phyloP scores from a whole-genome alignment of 1,284 basidiomycete genomes.

The Marasmius sp. region DNA sequence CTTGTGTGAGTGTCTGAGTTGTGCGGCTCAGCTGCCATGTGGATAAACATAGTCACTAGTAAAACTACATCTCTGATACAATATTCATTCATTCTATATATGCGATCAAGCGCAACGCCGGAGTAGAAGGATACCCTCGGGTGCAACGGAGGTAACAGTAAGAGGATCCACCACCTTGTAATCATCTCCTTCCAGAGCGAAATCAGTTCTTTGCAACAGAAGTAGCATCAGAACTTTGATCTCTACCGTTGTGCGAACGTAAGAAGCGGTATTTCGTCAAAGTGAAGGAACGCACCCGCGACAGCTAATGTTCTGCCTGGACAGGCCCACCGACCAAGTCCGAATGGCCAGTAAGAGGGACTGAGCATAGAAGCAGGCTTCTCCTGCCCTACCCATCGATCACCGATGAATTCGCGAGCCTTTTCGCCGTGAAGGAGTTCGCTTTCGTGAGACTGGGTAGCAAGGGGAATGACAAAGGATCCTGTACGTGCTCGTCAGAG shows the following conservation, averaged over 20 bases:
- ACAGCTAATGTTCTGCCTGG: conserved; percentile 33
- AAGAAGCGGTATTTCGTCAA: neutral
- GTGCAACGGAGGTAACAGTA: conserved; percentile 28
- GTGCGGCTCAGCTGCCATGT: neutral
- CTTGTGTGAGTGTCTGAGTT: neutral
- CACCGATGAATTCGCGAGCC: conserved; percentile 30
- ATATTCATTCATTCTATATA: neutral
- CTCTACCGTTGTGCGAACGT: conserved; percentile 21
- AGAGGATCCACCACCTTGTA: conserved; percentile 35
- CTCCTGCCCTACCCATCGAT: conserved; percentile 30
- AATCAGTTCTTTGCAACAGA: conserved; percentile 30
- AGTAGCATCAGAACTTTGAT: conserved; percentile 36
- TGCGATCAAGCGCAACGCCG: neutral
- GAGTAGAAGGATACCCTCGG: conserved; percentile 10
- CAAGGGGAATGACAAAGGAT: conserved; percentile 27
- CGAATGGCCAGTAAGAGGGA: conserved; percentile 32
- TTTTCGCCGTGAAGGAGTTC: conserved; percentile 25
- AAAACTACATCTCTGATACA: neutral
- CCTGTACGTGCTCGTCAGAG: conserved; percentile 15
- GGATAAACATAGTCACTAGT: neutral
- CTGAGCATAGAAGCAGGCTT: conserved; percentile 32
- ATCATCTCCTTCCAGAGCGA: conserved; percentile 27
- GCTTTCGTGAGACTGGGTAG: conserved; percentile 31
- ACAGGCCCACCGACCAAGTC: conserved; percentile 36
- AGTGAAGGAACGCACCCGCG: conserved; percentile 24